Percentiles rank a stretch among this genome's conserved stretches.
phyloP scores from a whole-genome alignment of 2,329 filamentous ascomycete genomes.

The Fusarium incarnatum region DNA sequence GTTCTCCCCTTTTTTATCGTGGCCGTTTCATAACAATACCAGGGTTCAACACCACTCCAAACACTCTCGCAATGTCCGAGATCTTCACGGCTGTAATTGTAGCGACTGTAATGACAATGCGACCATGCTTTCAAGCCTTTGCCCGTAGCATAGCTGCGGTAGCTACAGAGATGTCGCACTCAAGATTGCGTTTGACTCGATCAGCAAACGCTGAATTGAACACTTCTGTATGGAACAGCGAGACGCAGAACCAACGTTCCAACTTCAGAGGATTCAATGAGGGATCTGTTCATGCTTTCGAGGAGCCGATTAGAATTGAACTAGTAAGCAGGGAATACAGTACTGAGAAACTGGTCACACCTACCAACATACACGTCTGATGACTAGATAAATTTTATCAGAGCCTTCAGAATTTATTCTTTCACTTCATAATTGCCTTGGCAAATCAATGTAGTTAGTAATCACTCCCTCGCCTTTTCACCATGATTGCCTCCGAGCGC shows the following conservation, averaged over 20 bases:
- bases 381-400: background rate
- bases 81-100: conserved; percentile 11
- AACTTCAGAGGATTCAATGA: background rate
- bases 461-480: background rate
- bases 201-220: too few species aligned
- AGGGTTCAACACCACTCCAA: conserved; percentile 4
- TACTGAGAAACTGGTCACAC: background rate
- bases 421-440: background rate
- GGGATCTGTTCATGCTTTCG: background rate
- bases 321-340: background rate
- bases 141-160: too few species aligned
- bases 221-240: too few species aligned
- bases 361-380: background rate
- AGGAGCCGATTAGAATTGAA: background rate
- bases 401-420: too few species aligned
- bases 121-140: conserved; percentile 1
- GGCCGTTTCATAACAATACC: rapidly evolving
- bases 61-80: conserved; percentile 9
- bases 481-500: background rate
- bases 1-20: rapidly evolving
- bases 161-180: too few species aligned
- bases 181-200: too few species aligned
- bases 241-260: background rate
- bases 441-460: rapidly evolving
- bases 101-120: conserved; percentile 7